Evolutionary conservation across 495 filamentous ascomycete genomes (phyloP).

Genomic region (Symbiotaphrina buchneri): DNA sequence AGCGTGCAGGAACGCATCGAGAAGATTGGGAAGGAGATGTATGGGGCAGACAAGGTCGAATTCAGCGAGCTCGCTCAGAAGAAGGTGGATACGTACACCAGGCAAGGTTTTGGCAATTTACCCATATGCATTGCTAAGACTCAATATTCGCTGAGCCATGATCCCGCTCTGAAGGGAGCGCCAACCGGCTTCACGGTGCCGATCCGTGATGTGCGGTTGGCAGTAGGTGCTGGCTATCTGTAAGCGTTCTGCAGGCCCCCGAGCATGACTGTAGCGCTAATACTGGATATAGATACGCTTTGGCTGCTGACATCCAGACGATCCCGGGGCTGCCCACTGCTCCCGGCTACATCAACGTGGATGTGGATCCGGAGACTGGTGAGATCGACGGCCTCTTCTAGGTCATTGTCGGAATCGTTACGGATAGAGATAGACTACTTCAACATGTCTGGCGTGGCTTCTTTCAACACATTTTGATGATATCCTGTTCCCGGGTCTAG

Average conservation of each 20-base stretch:
- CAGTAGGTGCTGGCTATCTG: constrained; percentile 82
- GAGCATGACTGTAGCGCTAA: constrained; percentile 4
- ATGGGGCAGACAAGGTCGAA: constrained; percentile 75
- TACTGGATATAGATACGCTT: constrained; percentile 42
- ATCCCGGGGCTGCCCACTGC: constrained; percentile 92
- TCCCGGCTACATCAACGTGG: constrained; percentile 89
- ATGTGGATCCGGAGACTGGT: constrained; percentile 79
- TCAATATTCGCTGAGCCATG: constrained; percentile 90
- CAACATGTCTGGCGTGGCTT: neutral
- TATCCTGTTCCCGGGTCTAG: too few species aligned
- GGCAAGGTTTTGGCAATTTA: constrained; percentile 76
- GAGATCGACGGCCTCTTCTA: constrained; percentile 94
- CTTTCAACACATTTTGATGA: constrained; percentile 1
- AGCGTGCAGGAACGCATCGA: constrained; percentile 79
- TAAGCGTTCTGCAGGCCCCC: constrained; percentile 18
- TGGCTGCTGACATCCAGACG: constrained; percentile 94
- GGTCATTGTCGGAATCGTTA: constrained; percentile 4
- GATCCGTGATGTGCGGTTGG: constrained; percentile 82
- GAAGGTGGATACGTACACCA: constrained; percentile 86
- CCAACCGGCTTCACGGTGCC: constrained; percentile 90
- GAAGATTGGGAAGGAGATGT: constrained; percentile 78
- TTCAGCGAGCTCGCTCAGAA: constrained; percentile 86
- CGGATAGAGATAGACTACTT: too few species aligned
- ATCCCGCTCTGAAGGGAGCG: constrained; percentile 86
- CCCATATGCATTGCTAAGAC: constrained; percentile 97